phyloP scores from a whole-genome alignment of 768 basidiomycete species.

The Lactarius sp. region DNA sequence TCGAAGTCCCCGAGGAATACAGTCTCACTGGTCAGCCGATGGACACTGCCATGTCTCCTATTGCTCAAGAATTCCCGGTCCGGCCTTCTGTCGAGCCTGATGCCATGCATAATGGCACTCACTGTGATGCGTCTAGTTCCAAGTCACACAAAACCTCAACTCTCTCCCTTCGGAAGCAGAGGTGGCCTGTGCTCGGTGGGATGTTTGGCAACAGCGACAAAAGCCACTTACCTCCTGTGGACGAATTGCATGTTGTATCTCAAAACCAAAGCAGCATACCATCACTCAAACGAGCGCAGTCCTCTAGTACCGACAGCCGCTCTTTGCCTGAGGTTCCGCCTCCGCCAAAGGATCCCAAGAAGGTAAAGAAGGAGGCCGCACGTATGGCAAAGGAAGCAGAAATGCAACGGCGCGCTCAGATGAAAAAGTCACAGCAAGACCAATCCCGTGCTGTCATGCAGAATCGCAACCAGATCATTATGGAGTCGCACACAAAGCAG shows the following conservation, averaged over 20 bases:
- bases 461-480: conserved; percentile 75
- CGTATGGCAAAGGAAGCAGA: conserved; percentile 76
- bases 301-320: conserved; percentile 64
- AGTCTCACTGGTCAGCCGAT: conserved; percentile 40
- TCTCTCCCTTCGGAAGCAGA: conserved; percentile 66
- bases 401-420: conserved; percentile 73
- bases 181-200: conserved; percentile 53
- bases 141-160: conserved; percentile 55
- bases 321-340: conserved; percentile 53
- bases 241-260: conserved; percentile 57
- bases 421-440: conserved; percentile 71
- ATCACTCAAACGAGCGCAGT: conserved; percentile 74
- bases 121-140: conserved; percentile 41
- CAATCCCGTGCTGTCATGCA: conserved; percentile 90
- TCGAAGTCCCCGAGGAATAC: conserved; percentile 43
- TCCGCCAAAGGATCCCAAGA: conserved; percentile 57
- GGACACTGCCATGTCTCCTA: conserved; percentile 49
- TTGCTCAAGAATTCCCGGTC: conserved; percentile 47
- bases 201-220: conserved; percentile 76
- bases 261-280: conserved; percentile 44
- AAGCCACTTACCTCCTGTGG: conserved; percentile 63
- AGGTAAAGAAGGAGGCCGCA: conserved; percentile 77
- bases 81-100: conserved; percentile 41
- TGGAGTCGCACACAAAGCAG: conserved; percentile 44
- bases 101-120: conserved; percentile 33